phyloP scores from a whole-genome alignment of 805 yeast species.

The Saccharomyces cerevisiae region DNA sequence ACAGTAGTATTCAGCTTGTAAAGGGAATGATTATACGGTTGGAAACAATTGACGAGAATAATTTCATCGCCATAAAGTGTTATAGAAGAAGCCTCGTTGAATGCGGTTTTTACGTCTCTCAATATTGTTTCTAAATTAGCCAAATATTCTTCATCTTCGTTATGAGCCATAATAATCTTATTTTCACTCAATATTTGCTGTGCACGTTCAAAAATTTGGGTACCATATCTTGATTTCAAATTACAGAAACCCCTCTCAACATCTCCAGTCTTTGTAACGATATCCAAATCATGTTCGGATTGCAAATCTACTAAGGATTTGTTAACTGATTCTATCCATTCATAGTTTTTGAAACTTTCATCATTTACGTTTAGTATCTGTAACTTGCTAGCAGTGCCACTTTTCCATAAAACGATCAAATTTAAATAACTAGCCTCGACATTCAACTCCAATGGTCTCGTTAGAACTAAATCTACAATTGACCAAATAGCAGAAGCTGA shows the following conservation, averaged over 20 bases:
- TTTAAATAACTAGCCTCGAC: slow-evolving; percentile 21
- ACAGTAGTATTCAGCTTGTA: slow-evolving; percentile 22
- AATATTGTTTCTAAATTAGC: slow-evolving; percentile 62
- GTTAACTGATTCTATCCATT: slow-evolving; percentile 25
- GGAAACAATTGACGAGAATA: slow-evolving; percentile 23
- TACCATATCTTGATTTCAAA: slow-evolving; percentile 43
- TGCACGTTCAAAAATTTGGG: slow-evolving; percentile 43
- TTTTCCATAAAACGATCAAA: slow-evolving; percentile 50
- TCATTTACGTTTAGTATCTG: slow-evolving; percentile 29
- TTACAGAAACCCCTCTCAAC: slow-evolving; percentile 37
- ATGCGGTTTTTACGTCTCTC: slow-evolving; percentile 54
- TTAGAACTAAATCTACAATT: slow-evolving; percentile 23
- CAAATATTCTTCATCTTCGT: slow-evolving; percentile 49
- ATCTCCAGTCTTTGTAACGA: slow-evolving; percentile 40
- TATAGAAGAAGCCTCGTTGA: slow-evolving; percentile 52
- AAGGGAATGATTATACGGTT: slow-evolving; percentile 28
- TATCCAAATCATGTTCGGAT: slow-evolving; percentile 36
- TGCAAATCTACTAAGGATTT: slow-evolving; percentile 26
- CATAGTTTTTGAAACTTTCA: slow-evolving; percentile 15
- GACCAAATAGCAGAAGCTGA: slow-evolving; percentile 29
- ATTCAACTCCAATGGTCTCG: slow-evolving; percentile 18
- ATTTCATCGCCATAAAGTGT: slow-evolving; percentile 31
- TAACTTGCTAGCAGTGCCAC: slow-evolving; percentile 47
- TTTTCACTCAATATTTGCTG: slow-evolving; percentile 26
- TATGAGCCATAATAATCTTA: slow-evolving; percentile 20